Conservation (phyloP, 805 yeast genomes). For the Zygosaccharomyces rouxii region DNA sequence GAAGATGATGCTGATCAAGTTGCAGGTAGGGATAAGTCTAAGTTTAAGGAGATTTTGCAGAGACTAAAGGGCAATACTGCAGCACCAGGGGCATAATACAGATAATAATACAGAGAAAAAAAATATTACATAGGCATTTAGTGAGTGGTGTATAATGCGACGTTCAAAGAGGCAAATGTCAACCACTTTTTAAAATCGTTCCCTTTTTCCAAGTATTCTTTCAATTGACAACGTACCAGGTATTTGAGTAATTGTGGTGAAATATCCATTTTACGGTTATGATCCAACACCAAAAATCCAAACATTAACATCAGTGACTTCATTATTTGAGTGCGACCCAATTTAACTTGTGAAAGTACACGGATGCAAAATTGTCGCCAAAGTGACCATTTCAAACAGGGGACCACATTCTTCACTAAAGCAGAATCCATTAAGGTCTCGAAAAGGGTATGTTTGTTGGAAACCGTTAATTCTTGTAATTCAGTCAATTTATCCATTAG, state of each 20-base stretch:
- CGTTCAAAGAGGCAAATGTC: slow-evolving; percentile 15
- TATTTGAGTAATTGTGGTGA: slow-evolving; percentile 21
- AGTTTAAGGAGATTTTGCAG: slow-evolving; percentile 61
- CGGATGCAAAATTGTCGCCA: slow-evolving; percentile 25
- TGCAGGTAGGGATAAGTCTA: slow-evolving; percentile 57
- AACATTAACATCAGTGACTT: slow-evolving; percentile 22
- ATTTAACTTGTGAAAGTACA: slow-evolving; percentile 8
- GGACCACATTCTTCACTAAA: slow-evolving; percentile 20
- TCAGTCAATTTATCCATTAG: slow-evolving; percentile 25
- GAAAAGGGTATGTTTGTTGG: slow-evolving; percentile 12
- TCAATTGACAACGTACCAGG: slow-evolving; percentile 14
- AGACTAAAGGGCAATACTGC: slow-evolving; percentile 63
- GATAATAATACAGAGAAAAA: slow-evolving; percentile 40
- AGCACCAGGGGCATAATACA: slow-evolving; percentile 67
- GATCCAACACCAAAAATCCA: slow-evolving; percentile 22
- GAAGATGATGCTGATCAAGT: slow-evolving; percentile 43
- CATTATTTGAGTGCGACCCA: slow-evolving; percentile 12
- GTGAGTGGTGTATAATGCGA: slow-evolving; percentile 16
- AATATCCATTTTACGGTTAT: slow-evolving; percentile 19
- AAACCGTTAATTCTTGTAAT: slow-evolving; percentile 21
- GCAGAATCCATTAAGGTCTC: slow-evolving; percentile 24
- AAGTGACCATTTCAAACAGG: slow-evolving; percentile 27
- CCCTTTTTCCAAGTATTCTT: neutral
- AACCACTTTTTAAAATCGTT: slow-evolving; percentile 6
- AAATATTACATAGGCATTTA: slow-evolving; percentile 11